Evolutionary conservation across 306 rosid species (phyloP).

Genomic region (Leucaena leucocephala): DNA sequence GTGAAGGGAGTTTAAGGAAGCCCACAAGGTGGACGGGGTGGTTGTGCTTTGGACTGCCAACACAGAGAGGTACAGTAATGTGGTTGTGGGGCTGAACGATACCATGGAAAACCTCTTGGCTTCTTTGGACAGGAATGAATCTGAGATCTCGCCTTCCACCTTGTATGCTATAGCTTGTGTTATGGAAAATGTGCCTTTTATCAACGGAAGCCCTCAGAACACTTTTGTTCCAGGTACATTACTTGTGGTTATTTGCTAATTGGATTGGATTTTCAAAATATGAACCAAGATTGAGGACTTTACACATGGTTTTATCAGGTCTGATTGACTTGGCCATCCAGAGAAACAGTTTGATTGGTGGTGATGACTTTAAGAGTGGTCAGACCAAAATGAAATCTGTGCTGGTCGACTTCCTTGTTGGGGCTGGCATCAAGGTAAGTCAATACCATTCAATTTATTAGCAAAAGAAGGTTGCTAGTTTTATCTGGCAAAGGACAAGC

Average conservation of each 20-base stretch:
- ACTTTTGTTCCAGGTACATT: constrained; percentile 93
- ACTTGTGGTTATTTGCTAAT: background rate
- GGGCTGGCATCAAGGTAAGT: constrained; percentile 95
- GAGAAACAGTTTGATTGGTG: constrained; percentile 87
- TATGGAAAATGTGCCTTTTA: constrained; percentile 81
- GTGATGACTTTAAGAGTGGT: constrained; percentile 99
- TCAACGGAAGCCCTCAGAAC: constrained; percentile 99
- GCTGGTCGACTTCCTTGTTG: constrained; percentile 96
- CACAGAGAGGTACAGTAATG: constrained; percentile 94
- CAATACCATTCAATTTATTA: background rate
- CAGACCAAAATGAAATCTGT: constrained; percentile 98
- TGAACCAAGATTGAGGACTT: constrained; percentile 14
- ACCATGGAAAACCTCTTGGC: constrained; percentile 78
- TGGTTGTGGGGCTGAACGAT: constrained; percentile 84
- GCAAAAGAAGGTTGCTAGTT: background rate
- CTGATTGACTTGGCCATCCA: constrained; percentile 83
- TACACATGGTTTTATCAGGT: constrained; percentile 48
- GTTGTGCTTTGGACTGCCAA: constrained; percentile 99
- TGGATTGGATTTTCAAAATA: background rate
- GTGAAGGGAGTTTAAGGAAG: constrained; percentile 86
- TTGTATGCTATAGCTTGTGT: constrained; percentile 86
- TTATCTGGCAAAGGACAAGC: constrained; percentile 3
- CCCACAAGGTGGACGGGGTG: constrained; percentile 75
- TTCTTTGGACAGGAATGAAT: constrained; percentile 78
- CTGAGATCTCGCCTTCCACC: constrained; percentile 98